phyloP scores from a whole-genome alignment of 1,139 yeast genomes.

The Pichia sp. region DNA sequence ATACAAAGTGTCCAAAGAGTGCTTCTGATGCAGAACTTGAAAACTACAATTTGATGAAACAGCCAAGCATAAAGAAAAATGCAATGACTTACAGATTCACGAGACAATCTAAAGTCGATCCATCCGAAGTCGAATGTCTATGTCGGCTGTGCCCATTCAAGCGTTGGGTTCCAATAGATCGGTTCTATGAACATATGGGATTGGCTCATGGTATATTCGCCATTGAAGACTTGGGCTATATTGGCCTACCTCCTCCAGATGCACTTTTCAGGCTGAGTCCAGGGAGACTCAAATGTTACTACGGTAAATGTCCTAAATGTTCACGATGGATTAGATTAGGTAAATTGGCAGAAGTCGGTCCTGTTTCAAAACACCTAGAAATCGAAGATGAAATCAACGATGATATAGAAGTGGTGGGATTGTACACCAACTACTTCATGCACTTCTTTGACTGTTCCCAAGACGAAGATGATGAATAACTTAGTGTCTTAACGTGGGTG shows the following conservation, averaged over 20 bases:
- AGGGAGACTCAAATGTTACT: slow-evolving; percentile 21
- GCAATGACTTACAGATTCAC: slow-evolving; percentile 17
- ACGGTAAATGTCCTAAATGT: slow-evolving; percentile 24
- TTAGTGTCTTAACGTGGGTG: no score
- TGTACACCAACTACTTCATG: slow-evolving; percentile 24
- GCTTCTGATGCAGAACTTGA: slow-evolving; percentile 13
- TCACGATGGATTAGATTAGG: slow-evolving; percentile 23
- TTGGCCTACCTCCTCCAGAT: slow-evolving; percentile 22
- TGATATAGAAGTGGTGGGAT: slow-evolving; percentile 13
- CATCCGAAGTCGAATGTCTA: slow-evolving; percentile 7
- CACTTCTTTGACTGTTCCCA: background rate
- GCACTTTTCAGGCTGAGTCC: slow-evolving; percentile 18
- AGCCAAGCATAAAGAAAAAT: slow-evolving; percentile 10
- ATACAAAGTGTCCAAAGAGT: slow-evolving; percentile 20
- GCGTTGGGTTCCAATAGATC: slow-evolving; percentile 17
- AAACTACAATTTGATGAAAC: slow-evolving; percentile 5
- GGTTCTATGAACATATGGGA: slow-evolving; percentile 21
- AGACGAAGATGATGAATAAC: background rate
- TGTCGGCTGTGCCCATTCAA: slow-evolving; percentile 24
- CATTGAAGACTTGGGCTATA: slow-evolving; percentile 2
- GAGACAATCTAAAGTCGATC: slow-evolving; percentile 3
- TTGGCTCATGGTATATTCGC: slow-evolving; percentile 24
- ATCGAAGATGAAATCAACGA: background rate
- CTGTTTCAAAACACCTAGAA: background rate
- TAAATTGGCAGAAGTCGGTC: slow-evolving; percentile 10